Base-by-base conservation (phyloP, 495 filamentous ascomycete species). In the Polyplosphaeria fusca region DNA sequence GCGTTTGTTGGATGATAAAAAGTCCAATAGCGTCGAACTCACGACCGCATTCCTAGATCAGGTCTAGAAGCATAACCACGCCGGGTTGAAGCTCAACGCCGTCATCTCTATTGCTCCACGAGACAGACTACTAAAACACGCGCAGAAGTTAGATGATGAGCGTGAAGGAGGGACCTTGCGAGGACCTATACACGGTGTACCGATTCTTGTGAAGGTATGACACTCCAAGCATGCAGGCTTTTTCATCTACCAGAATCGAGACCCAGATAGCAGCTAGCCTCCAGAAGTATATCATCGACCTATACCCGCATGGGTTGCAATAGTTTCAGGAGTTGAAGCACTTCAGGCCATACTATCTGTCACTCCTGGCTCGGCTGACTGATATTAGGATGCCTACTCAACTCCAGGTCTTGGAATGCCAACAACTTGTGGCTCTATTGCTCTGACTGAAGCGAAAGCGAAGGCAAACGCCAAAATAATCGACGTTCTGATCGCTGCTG, bases 141-240 rank as follows among this genome's bases (percentile, higher is more conserved):
- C 46, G n/a, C 25, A 30, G 20, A 35, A 4, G 14, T 18, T 49
- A 4, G 46, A 49, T 49, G 19, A 7, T 4, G 46, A 49, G 19
- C 24, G 46, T 4, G 4, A 5, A 18, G 7, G 12, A 37, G 30
- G 22, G 14, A 41, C 9, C 7, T 43, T 25, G 3, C 7, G 49
- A 18, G 30, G 32, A 13, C 49, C 32, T 4, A 12, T 52, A 23
- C 49, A 52, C 20, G 49, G 49, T 19, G 22, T 43, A 24, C 49
- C 49, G 14, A 43, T 52, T 18, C 16, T 52, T 9, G 32, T 52
- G 4, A 52, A 52, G 49, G 49, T 47, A 42, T 22, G 18, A 5
- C 9, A 12, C 5, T 22, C 3, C 22, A 5, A 52, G 13, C 20
- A 18, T 16, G 11, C 18, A 18, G n/a, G 7, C 32, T n/a, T n/a